A percentile compares a stretch with the other conserved stretches of the same genome.
Evolutionary conservation across 257 asterid genomes (phyloP).

Genomic region (Solanum etuberosum): DNA sequence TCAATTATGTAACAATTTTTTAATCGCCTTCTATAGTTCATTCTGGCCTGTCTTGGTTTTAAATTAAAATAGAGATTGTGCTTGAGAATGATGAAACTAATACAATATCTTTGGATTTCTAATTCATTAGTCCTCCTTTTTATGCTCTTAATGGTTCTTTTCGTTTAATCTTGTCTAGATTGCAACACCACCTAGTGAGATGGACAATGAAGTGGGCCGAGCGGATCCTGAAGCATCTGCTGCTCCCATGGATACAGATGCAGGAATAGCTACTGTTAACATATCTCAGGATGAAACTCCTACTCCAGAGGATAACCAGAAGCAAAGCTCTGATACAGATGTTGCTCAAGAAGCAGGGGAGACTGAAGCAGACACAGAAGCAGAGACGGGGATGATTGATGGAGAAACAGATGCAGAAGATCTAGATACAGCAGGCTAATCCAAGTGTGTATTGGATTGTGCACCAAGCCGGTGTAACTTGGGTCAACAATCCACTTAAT

Average conservation of each 20-base stretch:
- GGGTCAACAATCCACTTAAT: not conserved
- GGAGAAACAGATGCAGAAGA: slow-evolving; percentile 54
- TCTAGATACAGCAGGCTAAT: slow-evolving; percentile 24
- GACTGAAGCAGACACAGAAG: slow-evolving; percentile 25
- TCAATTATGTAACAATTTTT: not conserved
- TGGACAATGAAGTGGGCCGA: slow-evolving; percentile 44
- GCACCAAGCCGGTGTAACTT: not conserved
- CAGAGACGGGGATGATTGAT: slow-evolving; percentile 35
- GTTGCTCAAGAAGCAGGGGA: slow-evolving; percentile 57
- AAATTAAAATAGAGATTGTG: not conserved
- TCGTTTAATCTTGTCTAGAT: slow-evolving; percentile 15
- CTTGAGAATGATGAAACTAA: not conserved
- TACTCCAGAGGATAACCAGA: slow-evolving; percentile 59
- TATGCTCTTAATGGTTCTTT: not conserved
- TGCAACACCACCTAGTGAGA: slow-evolving; percentile 43
- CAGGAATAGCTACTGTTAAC: slow-evolving; percentile 29
- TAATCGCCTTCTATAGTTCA: not conserved
- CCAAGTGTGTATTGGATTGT: not conserved
- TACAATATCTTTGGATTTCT: not conserved
- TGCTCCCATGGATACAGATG: slow-evolving; percentile 45
- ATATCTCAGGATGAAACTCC: slow-evolving; percentile 52
- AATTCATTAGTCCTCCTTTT: not conserved
- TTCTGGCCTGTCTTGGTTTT: not conserved
- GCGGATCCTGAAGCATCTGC: slow-evolving; percentile 36
- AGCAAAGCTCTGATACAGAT: slow-evolving; percentile 55